phyloP scores from a whole-genome alignment of 805 yeast genomes.

The Cephaloascus albidus region DNA sequence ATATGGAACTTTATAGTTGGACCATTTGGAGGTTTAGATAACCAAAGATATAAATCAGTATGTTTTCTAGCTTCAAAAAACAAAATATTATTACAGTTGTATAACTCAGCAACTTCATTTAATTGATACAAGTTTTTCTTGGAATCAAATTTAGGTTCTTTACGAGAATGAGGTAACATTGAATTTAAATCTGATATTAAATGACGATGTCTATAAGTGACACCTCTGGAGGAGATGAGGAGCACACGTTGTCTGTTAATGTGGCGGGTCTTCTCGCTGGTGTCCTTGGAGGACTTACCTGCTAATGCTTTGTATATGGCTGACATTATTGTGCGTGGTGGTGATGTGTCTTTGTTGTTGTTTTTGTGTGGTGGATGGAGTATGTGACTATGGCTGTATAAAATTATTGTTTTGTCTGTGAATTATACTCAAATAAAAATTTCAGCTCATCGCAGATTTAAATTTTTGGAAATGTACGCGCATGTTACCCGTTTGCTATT shows the following conservation, averaged over 20 bases:
- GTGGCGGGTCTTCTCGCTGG: conserved; percentile 41
- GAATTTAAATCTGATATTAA: conserved; percentile 71
- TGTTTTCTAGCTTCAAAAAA: conserved; percentile 96
- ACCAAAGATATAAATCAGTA: conserved; percentile 89
- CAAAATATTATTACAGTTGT: conserved; percentile 91
- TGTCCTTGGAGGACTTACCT: conserved; percentile 33
- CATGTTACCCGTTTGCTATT: too few species aligned
- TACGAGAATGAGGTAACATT: conserved; percentile 88
- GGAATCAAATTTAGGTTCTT: conserved; percentile 92
- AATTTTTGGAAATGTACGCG: too few species aligned
- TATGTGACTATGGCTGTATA: too few species aligned
- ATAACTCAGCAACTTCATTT: conserved; percentile 92
- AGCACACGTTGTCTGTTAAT: conserved; percentile 84
- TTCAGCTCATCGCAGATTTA: too few species aligned
- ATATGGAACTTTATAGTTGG: conserved; percentile 92
- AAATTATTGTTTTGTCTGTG: too few species aligned
- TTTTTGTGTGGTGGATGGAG: too few species aligned
- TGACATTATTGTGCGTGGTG: conserved; percentile 55
- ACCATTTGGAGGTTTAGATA: conserved; percentile 95
- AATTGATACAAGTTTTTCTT: conserved; percentile 82
- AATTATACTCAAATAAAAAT: too few species aligned
- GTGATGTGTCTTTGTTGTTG: too few species aligned
- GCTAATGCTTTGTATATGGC: conserved; percentile 61
- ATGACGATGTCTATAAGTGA: conserved; percentile 93
- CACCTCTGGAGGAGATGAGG: conserved; percentile 89